A percentile compares a stretch with the other conserved stretches of the same genome.
Evolutionary conservation across 2,329 filamentous ascomycete species (phyloP).

Genomic region (Penicillium italicum): DNA sequence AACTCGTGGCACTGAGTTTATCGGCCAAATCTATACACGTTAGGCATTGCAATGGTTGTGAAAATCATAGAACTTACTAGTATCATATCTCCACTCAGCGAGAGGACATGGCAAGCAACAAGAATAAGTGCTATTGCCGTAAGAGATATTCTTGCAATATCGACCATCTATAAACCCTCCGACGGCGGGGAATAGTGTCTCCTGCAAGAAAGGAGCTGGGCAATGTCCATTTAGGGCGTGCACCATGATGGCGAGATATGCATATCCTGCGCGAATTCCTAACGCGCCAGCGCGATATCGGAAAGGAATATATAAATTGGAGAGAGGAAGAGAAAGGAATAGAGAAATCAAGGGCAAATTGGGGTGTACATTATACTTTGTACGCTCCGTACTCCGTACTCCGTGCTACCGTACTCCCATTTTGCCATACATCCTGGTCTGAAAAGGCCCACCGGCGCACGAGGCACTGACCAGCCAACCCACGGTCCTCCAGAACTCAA

Average conservation of each 20-base stretch:
- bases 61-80: slow-evolving; percentile 41
- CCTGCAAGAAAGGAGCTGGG: slow-evolving; percentile 66
- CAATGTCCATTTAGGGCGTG: slow-evolving; percentile 50
- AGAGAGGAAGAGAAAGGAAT: not conserved
- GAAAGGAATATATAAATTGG: not conserved
- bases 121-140: slow-evolving; percentile 47
- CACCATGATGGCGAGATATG: slow-evolving; percentile 22
- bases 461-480: not conserved
- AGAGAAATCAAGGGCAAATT: not conserved
- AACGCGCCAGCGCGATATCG: slow-evolving; percentile 25
- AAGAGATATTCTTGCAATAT: slow-evolving; percentile 51
- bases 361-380: not conserved
- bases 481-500: slow-evolving; percentile 1
- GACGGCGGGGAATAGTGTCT: slow-evolving; percentile 54
- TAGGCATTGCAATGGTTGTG: slow-evolving; percentile 3
- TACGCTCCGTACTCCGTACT: not conserved
- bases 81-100: slow-evolving; percentile 68
- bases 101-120: slow-evolving; percentile 92
- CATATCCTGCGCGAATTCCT: slow-evolving; percentile 17
- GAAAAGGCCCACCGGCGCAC: not conserved
- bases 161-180: slow-evolving; percentile 64
- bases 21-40: slow-evolving; percentile 45
- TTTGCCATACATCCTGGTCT: too few species aligned
- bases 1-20: slow-evolving; percentile 68
- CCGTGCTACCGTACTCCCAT: not conserved